Percentiles rank a stretch among this genome's conserved stretches.
Conservation (phyloP, 2,329 filamentous ascomycete genomes). For the Aspergillus sp. region DNA sequence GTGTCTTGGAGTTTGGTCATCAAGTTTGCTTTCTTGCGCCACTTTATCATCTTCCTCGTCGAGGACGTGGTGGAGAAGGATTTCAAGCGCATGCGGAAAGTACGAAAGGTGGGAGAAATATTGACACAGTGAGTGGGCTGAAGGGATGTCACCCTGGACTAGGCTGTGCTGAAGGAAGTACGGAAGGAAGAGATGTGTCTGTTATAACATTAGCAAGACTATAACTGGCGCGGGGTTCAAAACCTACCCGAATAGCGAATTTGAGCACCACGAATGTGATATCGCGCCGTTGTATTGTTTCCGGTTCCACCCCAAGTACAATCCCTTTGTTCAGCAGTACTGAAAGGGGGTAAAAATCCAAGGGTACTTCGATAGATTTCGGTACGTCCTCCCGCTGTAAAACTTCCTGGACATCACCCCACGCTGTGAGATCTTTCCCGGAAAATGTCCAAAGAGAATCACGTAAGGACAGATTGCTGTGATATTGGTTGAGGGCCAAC, state of each 20-base stretch:
- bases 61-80: slow-evolving; percentile 87
- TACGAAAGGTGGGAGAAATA: slow-evolving; percentile 87
- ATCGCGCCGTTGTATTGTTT: slow-evolving; percentile 89
- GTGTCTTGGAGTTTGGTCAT: slow-evolving; percentile 25
- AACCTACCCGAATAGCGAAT: slow-evolving; percentile 77
- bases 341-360: slow-evolving; percentile 96
- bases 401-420: slow-evolving; percentile 85
- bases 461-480: slow-evolving; percentile 59
- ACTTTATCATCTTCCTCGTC: slow-evolving; percentile 85
- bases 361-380: slow-evolving; percentile 69
- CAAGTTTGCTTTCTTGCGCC: slow-evolving; percentile 28
- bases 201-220: slow-evolving; percentile 11
- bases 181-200: slow-evolving; percentile 92
- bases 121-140: slow-evolving; percentile 77
- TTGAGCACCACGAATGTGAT: slow-evolving; percentile 87
- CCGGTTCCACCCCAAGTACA: slow-evolving; percentile 84
- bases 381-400: slow-evolving; percentile 74
- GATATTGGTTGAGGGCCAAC: slow-evolving; percentile 45
- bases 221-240: neutral
- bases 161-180: slow-evolving; percentile 81
- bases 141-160: slow-evolving; percentile 70
- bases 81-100: slow-evolving; percentile 88
- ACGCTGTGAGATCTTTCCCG: slow-evolving; percentile 78
- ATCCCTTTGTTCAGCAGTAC: slow-evolving; percentile 86
- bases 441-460: slow-evolving; percentile 97